These are phyloP conservation scores for Aegilops speltoides DNA, from an alignment of 176 grass and related monocot genomes.

Conservation along the genomic window DNA sequence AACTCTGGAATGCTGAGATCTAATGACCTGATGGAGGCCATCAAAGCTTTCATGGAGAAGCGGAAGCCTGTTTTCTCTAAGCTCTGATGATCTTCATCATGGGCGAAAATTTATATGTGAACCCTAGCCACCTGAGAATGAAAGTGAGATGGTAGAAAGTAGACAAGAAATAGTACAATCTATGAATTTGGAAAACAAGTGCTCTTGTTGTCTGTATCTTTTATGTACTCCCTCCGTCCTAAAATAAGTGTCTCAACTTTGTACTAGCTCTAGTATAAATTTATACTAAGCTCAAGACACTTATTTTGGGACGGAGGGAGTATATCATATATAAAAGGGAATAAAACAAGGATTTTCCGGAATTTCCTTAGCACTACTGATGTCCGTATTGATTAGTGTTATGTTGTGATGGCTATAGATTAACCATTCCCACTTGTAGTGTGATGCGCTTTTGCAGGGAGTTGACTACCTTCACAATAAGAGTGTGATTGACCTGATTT, in stretches of 20 bases:
- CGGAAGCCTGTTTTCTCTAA: constrained; percentile 84
- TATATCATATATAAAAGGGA: neutral
- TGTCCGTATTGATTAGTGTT: neutral
- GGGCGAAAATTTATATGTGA: neutral
- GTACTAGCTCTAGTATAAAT: no score
- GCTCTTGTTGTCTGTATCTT: neutral
- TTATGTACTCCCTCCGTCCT: no score
- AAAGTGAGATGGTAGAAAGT: neutral
- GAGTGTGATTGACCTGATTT: no score
- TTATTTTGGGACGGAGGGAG: no score
- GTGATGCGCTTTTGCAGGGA: constrained; percentile 46
- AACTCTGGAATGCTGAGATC: constrained; percentile 78
- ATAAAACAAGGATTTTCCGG: neutral
- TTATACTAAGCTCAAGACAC: no score
- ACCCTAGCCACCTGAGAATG: constrained; percentile 2
- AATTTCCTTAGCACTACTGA: neutral
- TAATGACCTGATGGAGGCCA: constrained; percentile 78
- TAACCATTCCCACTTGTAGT: neutral
- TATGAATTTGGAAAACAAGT: neutral
- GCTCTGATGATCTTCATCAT: constrained; percentile 33
- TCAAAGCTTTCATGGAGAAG: constrained; percentile 59
- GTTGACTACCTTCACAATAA: no score
- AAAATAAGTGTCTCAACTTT: no score
- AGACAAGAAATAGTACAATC: neutral
- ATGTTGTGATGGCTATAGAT: neutral